Evolutionary conservation across 139 green algal genomes (phyloP).

Genomic region (Coelastrella sp.): DNA sequence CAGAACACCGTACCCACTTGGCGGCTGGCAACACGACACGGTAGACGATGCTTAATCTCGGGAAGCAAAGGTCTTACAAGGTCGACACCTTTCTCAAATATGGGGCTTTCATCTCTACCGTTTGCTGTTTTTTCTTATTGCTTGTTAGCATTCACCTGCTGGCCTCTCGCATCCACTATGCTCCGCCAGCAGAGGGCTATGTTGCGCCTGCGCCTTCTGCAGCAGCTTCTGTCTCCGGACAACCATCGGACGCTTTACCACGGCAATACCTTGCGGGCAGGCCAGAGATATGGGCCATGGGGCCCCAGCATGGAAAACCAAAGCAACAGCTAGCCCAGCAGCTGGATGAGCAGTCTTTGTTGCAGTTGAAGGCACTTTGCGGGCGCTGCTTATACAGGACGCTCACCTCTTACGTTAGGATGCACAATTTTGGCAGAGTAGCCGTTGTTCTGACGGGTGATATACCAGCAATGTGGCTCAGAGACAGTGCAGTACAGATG

Average conservation of each 20-base stretch:
- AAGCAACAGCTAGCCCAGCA: background rate
- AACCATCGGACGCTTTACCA: background rate
- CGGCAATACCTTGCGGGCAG: background rate
- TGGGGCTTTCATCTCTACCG: background rate
- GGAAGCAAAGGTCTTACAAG: too few species aligned
- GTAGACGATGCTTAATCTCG: too few species aligned
- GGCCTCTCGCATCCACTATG: background rate
- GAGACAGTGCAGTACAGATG: conserved; percentile 73
- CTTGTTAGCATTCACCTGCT: background rate
- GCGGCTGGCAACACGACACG: too few species aligned
- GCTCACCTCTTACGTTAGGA: conserved; percentile 52
- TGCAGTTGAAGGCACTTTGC: conserved; percentile 52
- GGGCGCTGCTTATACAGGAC: conserved; percentile 69
- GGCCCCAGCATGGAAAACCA: background rate
- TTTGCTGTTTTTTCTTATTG: background rate
- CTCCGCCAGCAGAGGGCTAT: background rate
- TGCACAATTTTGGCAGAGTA: conserved; percentile 50
- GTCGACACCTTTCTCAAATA: background rate
- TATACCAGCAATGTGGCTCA: conserved; percentile 70
- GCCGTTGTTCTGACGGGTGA: conserved; percentile 60
- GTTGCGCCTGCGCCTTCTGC: too few species aligned
- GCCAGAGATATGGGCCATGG: conserved; percentile 31
- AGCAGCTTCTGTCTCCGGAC: background rate
- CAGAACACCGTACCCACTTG: too few species aligned
- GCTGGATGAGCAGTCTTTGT: background rate